Evolutionary conservation across 257 asterid genomes (phyloP).

Genomic region (Scutellaria baicalensis): DNA sequence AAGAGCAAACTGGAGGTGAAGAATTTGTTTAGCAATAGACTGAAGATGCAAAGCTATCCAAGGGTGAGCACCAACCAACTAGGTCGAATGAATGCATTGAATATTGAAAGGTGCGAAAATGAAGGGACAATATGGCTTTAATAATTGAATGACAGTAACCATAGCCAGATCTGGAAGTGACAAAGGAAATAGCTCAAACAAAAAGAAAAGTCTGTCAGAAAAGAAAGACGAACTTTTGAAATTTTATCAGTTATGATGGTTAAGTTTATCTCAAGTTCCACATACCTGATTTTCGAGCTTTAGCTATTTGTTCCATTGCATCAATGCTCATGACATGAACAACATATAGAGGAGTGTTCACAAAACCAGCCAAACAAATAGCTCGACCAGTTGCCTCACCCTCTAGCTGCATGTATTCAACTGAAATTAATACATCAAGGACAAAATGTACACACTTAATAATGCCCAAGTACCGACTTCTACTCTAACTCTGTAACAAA

Average conservation of each 20-base stretch:
- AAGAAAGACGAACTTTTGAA: neutral
- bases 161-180: neutral
- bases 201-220: neutral
- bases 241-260: neutral
- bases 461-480: neutral
- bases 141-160: neutral
- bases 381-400: conserved; percentile 97
- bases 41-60: too few relatives aligned
- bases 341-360: conserved; percentile 83
- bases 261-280: neutral
- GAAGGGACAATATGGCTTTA: neutral
- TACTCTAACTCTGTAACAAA: neutral
- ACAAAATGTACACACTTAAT: neutral
- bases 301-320: conserved; percentile 95
- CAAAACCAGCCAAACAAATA: conserved; percentile 88
- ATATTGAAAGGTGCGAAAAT: too few relatives aligned
- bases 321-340: conserved; percentile 99
- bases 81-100: too few relatives aligned
- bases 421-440: neutral
- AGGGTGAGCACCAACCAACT: too few relatives aligned
- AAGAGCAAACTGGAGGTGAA: too few relatives aligned
- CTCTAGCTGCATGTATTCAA: conserved; percentile 58
- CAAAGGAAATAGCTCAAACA: neutral
- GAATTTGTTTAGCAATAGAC: too few relatives aligned
- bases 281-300: conserved; percentile 90